Percentiles rank a stretch among this genome's conserved stretches.
phyloP scores from a whole-genome alignment of 2,329 filamentous ascomycete genomes.

The Pseudogymnoascus sp. region DNA sequence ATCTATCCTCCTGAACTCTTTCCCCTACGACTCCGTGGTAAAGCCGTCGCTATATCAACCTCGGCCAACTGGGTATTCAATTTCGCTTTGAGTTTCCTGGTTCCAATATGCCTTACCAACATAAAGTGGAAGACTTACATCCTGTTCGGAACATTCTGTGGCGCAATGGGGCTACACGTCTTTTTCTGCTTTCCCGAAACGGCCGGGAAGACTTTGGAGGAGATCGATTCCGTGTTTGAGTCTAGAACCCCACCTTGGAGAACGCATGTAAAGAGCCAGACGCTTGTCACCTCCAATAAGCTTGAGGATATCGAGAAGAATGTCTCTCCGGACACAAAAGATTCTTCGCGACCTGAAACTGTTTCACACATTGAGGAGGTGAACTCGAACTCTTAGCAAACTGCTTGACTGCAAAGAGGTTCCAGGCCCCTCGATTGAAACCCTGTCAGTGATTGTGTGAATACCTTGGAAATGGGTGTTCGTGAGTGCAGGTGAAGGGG shows the following conservation, averaged over 20 bases:
- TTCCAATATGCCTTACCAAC: constrained; percentile 37
- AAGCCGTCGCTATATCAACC: constrained; percentile 45
- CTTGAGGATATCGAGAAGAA: not conserved
- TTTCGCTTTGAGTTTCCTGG: constrained; percentile 40
- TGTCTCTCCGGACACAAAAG: not conserved
- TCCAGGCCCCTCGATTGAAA: not conserved
- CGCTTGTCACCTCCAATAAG: not conserved
- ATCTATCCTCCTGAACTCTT: constrained; percentile 41
- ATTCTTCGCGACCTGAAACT: not conserved
- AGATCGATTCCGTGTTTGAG: constrained; percentile 37
- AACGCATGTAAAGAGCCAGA: not conserved
- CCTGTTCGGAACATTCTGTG: constrained; percentile 45
- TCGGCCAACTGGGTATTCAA: constrained; percentile 44
- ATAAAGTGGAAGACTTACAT: constrained; percentile 46
- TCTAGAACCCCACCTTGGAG: not conserved
- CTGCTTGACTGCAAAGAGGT: not conserved
- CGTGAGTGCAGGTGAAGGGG: not conserved
- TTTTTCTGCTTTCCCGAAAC: constrained; percentile 59
- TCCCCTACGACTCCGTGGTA: constrained; percentile 41
- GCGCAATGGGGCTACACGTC: constrained; percentile 37
- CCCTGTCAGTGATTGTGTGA: not conserved
- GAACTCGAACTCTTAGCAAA: not conserved
- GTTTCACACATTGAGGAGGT: not conserved
- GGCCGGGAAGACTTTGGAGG: constrained; percentile 52
- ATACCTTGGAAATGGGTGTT: not conserved